phyloP scores from a whole-genome alignment of 495 filamentous ascomycete species.

The Cercophora samala region DNA sequence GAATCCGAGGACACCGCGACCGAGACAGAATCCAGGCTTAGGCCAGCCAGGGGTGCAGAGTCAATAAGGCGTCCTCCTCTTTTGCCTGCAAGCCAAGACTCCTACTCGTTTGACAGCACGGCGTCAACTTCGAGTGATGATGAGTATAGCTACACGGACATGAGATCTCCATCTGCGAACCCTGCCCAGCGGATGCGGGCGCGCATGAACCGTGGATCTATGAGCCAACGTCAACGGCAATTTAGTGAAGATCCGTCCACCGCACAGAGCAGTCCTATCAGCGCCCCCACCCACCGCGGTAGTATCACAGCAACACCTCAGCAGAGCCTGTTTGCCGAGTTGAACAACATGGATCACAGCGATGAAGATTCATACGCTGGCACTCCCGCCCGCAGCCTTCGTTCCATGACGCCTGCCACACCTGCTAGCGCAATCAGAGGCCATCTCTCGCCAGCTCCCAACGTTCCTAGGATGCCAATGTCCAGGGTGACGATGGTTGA shows the following conservation, averaged over 20 bases:
- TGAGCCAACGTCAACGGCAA: conserved; percentile 58
- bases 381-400: conserved; percentile 42
- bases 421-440: conserved; percentile 33
- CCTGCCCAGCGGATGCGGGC: conserved; percentile 66
- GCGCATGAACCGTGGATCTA: conserved; percentile 59
- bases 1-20: conserved; percentile 70
- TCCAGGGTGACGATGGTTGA: conserved; percentile 63
- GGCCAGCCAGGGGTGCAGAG: conserved; percentile 46
- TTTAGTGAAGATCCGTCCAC: conserved; percentile 59
- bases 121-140: conserved; percentile 87
- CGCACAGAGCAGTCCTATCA: conserved; percentile 51
- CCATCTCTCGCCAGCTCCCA: conserved; percentile 49
- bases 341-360: conserved; percentile 68
- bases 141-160: conserved; percentile 45
- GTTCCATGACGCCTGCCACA: conserved; percentile 41
- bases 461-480: conserved; percentile 51
- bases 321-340: conserved; percentile 84
- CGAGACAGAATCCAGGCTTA: conserved; percentile 80
- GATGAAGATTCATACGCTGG: conserved; percentile 56
- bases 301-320: conserved; percentile 46
- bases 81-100: conserved; percentile 42
- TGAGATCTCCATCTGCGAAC: conserved; percentile 60
- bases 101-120: conserved; percentile 76
- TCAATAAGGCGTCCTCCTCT: conserved; percentile 37
- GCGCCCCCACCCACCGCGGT: conserved; percentile 44